These are phyloP conservation scores for Catunica adiposa DNA, from an alignment of 2,329 filamentous ascomycete genomes.

Conservation along the genomic window DNA sequence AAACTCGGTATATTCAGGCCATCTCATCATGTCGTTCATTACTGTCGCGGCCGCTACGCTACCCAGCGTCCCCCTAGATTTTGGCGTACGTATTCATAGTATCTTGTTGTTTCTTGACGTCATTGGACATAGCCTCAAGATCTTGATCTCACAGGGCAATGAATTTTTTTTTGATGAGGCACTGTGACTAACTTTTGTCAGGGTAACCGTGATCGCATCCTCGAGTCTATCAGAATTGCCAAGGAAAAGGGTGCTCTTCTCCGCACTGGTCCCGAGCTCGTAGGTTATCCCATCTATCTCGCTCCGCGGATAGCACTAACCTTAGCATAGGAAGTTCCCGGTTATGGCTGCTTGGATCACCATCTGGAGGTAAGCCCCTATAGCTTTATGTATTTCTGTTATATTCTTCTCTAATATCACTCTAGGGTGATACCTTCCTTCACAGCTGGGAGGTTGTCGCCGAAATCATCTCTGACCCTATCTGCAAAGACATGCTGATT, in stretches of 20 bases:
- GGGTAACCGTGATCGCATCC: slow-evolving; percentile 46
- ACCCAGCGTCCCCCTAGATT: slow-evolving; percentile 35
- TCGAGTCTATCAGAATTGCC: slow-evolving; percentile 42
- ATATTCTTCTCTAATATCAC: neutral
- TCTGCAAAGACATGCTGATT: slow-evolving; percentile 20
- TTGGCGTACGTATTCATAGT: slow-evolving; percentile 21
- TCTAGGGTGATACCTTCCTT: slow-evolving; percentile 20
- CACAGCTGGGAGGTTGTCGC: slow-evolving; percentile 21
- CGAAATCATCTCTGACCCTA: slow-evolving; percentile 21
- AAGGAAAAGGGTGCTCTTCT: slow-evolving; percentile 45
- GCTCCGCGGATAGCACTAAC: slow-evolving; percentile 4
- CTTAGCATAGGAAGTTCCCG: slow-evolving; percentile 21
- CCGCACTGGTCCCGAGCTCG: slow-evolving; percentile 36
- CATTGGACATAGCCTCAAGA: neutral
- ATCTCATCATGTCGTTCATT: slow-evolving; percentile 19
- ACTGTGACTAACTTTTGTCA: neutral
- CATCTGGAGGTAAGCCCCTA: slow-evolving; percentile 18
- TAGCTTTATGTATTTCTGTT: neutral
- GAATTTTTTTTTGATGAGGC: neutral
- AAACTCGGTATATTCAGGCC: neutral
- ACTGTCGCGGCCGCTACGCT: slow-evolving; percentile 24
- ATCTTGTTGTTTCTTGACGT: neutral
- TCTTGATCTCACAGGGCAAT: neutral
- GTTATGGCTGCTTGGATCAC: slow-evolving; percentile 22
- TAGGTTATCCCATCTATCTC: neutral